Evolutionary conservation across 257 asterid genomes (phyloP).

Genomic region (Leptodermis oblonga): DNA sequence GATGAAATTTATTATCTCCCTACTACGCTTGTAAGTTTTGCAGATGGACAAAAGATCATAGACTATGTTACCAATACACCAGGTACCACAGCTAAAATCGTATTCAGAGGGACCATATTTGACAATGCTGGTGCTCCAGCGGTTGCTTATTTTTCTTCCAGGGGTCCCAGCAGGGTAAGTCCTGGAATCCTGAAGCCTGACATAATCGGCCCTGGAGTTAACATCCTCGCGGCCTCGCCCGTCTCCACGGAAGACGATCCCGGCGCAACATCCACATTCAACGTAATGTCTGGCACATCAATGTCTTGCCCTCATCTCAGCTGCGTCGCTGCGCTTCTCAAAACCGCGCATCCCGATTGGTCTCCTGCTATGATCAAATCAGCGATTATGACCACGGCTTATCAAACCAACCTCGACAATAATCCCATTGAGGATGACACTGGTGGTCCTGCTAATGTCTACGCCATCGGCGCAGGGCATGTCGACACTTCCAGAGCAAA

Average conservation of each 20-base stretch:
- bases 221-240: conserved; percentile 55
- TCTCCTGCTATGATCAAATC: conserved; percentile 35
- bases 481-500: conserved; percentile 40
- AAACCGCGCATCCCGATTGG: conserved; percentile 42
- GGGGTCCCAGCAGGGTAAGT: conserved; percentile 37
- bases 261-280: conserved; percentile 30
- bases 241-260: conserved; percentile 26
- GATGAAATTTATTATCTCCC: conserved; percentile 32
- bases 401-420: conserved; percentile 21
- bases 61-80: conserved; percentile 25
- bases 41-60: conserved; percentile 15
- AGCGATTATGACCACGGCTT: conserved; percentile 43
- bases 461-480: conserved; percentile 46
- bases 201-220: conserved; percentile 65
- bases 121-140: conserved; percentile 40
- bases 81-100: conserved; percentile 22
- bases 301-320: conserved; percentile 53
- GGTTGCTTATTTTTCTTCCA: conserved; percentile 41
- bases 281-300: conserved; percentile 47
- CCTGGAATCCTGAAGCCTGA: conserved; percentile 55
- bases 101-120: conserved; percentile 35
- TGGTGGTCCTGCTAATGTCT: conserved; percentile 26
- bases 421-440: conserved; percentile 32
- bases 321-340: conserved; percentile 43
- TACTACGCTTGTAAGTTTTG: conserved; percentile 15